These are phyloP conservation scores for Microdochium trichocladiopsis DNA, from an alignment of 2,329 filamentous ascomycete species.

Conservation along the genomic window DNA sequence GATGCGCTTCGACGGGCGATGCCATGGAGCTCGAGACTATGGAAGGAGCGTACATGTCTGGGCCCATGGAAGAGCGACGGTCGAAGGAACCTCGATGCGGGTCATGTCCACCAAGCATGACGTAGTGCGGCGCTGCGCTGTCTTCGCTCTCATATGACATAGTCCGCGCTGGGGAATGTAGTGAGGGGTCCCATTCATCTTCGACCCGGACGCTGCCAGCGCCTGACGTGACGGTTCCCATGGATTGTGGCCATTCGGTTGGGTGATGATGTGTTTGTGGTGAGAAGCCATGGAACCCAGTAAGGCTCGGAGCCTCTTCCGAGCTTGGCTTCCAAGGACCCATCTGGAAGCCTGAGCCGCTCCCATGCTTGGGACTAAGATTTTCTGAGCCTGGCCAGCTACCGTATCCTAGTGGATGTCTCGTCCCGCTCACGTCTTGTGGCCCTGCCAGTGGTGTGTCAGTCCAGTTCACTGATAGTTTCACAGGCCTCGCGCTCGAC, in stretches of 20 bases:
- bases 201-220: background rate
- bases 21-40: constrained; percentile 7
- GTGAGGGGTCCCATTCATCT: background rate
- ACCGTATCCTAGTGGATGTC: constrained; percentile 24
- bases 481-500: background rate
- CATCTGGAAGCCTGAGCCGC: background rate
- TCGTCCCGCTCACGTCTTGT: background rate
- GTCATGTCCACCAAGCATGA: constrained; percentile 23
- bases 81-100: constrained; percentile 32
- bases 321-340: constrained; percentile 41
- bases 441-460: background rate
- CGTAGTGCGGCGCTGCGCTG: background rate
- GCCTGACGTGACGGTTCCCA: background rate
- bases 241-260: constrained; percentile 27
- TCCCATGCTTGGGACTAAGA: constrained; percentile 29
- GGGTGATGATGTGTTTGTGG: constrained; percentile 29
- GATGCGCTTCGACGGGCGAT: background rate
- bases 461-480: background rate
- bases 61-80: constrained; percentile 31
- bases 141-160: constrained; percentile 41
- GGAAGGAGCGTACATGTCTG: constrained; percentile 34
- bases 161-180: constrained; percentile 22
- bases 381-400: constrained; percentile 29
- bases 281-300: constrained; percentile 42
- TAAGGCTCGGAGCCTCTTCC: constrained; percentile 41